These are phyloP conservation scores for Aspergillus ellipticus DNA, from an alignment of 495 filamentous ascomycete species.

Conservation along the genomic window DNA sequence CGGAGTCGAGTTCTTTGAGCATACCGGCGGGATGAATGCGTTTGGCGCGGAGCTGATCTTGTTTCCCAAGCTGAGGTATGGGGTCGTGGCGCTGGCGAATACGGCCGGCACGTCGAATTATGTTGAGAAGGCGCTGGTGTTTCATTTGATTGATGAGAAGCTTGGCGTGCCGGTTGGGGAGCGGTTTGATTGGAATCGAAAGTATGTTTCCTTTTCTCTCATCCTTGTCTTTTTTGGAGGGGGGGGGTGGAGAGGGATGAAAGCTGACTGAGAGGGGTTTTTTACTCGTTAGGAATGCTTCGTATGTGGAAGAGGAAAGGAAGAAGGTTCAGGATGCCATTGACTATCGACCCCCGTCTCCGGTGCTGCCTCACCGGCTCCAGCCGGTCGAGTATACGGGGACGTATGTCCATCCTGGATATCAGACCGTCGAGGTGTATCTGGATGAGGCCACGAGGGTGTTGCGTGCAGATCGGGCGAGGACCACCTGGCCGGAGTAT, in stretches of 20 bases:
- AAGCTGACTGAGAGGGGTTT: neutral
- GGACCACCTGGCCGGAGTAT: neutral
- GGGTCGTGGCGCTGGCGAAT: slow-evolving; percentile 42
- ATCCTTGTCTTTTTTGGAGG: neutral
- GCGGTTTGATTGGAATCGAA: neutral
- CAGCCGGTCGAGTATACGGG: neutral
- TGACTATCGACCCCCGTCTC: neutral
- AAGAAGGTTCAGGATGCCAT: neutral
- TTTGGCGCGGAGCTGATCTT: slow-evolving; percentile 43
- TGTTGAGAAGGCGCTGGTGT: neutral
- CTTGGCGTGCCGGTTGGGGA: neutral
- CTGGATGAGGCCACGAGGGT: neutral
- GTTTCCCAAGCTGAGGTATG: slow-evolving; percentile 40
- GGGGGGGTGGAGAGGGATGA: neutral
- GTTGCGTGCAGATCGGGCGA: neutral
- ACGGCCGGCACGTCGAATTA: slow-evolving; percentile 12
- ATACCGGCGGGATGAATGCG: slow-evolving; percentile 42
- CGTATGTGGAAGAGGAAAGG: neutral
- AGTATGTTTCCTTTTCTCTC: neutral
- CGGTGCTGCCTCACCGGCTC: neutral
- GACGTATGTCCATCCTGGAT: neutral
- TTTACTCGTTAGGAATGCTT: neutral
- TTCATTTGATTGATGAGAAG: slow-evolving; percentile 1
- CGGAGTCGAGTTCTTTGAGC: slow-evolving; percentile 37
- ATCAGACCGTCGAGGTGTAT: neutral